Base-by-base conservation (phyloP, 305 asterid genomes). In the Solanum hybrid region DNA sequence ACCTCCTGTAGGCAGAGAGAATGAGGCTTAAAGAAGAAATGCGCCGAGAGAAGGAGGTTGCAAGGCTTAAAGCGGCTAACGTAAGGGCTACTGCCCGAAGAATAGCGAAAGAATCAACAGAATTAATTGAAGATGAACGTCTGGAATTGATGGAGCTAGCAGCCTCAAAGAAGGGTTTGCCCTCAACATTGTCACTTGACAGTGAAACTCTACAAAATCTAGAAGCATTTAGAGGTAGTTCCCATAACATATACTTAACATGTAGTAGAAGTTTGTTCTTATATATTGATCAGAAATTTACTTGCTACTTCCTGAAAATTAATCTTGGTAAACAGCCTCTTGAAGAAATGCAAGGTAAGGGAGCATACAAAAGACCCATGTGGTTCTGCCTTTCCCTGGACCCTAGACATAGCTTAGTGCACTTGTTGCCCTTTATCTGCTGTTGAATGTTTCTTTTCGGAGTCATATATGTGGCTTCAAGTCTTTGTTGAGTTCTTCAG, bases 121-220 rank as follows among this genome's bases (percentile, higher is more conserved):
- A 97, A 88, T 91, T 97, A 91, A 91, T 96, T 17, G 99, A 97
- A 73, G 99, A 97, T 91, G 97, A 95, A 91, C 93, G 90, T 32
- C 87, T 97, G 94, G 99, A 96, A 93, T 98, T 97, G 85, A 95
- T 97, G 99, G 99, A 97, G 92, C 88, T 97, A 76, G 98, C 98
- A 60, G 95, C 96, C 78, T 92, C 93, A 89, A 92, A 90, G 86
- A 93, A 75, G 91, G 96, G 96, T 46, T 88, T 95, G 90, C 94
- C 97, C 91, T 95, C 99, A 17, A 78, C 94, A 90, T 84, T 91
- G 92, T 92, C 97, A 89, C 97, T 97, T 72, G 99, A 95, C 87
- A 89, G 75, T 91, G 98, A 94, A 89, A 89, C 94, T 81, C 88
- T 96, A 86, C 96, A 93, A 89, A 92, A 92, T 91, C 97, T 96